Base-by-base conservation (phyloP, 2,329 filamentous ascomycete genomes). In the Dothideomycetidae sp. region DNA sequence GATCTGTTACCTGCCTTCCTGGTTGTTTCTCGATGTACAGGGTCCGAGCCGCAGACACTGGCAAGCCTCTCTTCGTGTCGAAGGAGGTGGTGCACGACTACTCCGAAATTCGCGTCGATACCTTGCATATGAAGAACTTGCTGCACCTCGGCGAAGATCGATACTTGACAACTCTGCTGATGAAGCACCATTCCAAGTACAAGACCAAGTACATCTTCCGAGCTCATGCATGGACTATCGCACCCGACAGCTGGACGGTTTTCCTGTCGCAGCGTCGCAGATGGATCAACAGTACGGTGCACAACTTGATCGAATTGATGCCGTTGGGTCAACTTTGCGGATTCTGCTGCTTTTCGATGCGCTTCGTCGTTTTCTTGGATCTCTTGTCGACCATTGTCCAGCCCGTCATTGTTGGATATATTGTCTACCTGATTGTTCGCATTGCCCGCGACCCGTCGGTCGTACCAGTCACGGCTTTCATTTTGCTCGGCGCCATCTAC, bases 321-420 rank as follows among this genome's bases (percentile, higher is more conserved):
- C 86, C 88, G 4, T 68, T 98, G 59, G 75, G 81, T 44, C 82
- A 96, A 57, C 80, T 98, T 35, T 98, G 90, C 60, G 90, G 90
- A 63, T 98, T 98, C 78, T 98, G 90, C 70, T 98, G 90, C 64
- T 98, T 98, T 69, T 92, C 82, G 61, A 98, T 98, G 90, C 80
- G 90, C 52, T 98, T 98, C 60, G 73, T 98, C 42, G 86, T 98
- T 48, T 93, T 98, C 53, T 59, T 98, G 48, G 90, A 98, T 60
- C 66, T 98, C 50, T 67, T 98, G 45, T 90, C 82, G 39, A 98
- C 90, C 1, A 63, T 96, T 39, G 78, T 96, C 33, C 85, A 93
- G 55, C 90, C 90, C 2, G 84, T 94, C 42, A 90, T 82, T 1
- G 70, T 94, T 13, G 82, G 75, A 7, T 98, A 96, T 55, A 80